Percentiles rank a stretch among this genome's conserved stretches.
phyloP scores from a whole-genome alignment of 768 basidiomycete species.

The Mrakia hoshinonis region DNA sequence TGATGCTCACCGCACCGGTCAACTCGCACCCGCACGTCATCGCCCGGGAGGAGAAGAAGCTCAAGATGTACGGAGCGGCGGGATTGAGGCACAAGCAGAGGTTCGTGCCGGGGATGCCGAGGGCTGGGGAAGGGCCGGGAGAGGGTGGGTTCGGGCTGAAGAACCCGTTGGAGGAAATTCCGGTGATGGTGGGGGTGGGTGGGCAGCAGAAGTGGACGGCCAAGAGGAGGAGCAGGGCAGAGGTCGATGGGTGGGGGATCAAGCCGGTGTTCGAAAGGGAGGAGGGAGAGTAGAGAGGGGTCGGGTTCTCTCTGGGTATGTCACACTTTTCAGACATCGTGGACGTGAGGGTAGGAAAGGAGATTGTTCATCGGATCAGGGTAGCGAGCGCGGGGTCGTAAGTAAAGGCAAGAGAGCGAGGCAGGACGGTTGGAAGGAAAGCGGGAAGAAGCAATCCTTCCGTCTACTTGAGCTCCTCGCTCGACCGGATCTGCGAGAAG shows the following conservation, averaged over 20 bases:
- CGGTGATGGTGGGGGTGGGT: neutral
- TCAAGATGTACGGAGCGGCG: neutral
- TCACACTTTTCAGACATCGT: neutral
- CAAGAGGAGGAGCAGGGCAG: neutral
- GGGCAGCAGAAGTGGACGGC: neutral
- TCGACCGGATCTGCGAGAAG: neutral
- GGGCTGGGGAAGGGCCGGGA: neutral
- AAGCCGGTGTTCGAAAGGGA: neutral
- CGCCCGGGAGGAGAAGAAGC: neutral
- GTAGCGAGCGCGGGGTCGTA: neutral
- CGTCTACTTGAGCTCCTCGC: slow-evolving; percentile 11
- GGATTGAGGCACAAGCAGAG: neutral
- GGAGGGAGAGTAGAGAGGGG: neutral
- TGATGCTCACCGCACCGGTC: no score
- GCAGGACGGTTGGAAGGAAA: neutral
- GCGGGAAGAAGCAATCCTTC: neutral
- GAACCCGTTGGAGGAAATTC: neutral
- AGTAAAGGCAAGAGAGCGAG: neutral
- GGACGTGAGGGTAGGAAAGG: neutral
- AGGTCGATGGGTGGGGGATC: neutral
- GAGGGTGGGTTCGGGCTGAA: slow-evolving; percentile 1
- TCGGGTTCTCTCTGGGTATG: no score
- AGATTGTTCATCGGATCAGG: neutral
- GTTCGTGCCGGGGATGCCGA: neutral
- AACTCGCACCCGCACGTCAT: neutral